phyloP scores from a whole-genome alignment of 805 yeast species.

The Sporopachydermia quercuum region DNA sequence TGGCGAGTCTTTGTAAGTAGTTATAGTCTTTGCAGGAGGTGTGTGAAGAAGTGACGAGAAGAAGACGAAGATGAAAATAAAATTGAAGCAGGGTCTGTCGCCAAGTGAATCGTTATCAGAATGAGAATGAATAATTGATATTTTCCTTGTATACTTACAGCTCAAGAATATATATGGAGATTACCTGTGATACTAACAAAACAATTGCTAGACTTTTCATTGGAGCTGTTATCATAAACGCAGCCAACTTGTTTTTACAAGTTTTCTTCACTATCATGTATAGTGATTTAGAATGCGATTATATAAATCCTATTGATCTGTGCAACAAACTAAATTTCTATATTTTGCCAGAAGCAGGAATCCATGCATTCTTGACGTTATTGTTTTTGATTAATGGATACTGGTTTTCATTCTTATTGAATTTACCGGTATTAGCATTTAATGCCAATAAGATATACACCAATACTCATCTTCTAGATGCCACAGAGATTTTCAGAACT shows the following conservation, averaged over 20 bases:
- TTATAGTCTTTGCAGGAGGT: no score
- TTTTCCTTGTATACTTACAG: background rate
- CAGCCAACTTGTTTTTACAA: constrained; percentile 77
- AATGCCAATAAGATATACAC: constrained; percentile 67
- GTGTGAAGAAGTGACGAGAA: no score
- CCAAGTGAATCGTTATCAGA: no score
- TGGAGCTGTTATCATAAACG: constrained; percentile 70
- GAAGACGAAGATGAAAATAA: no score
- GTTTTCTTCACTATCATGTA: constrained; percentile 92
- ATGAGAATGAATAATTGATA: background rate
- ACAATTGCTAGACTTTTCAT: constrained; percentile 37
- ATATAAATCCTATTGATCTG: constrained; percentile 92
- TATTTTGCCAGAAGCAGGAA: constrained; percentile 78
- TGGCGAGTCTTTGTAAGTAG: no score
- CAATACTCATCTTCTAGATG: constrained; percentile 80
- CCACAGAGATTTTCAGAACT: constrained; percentile 94
- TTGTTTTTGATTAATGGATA: constrained; percentile 75
- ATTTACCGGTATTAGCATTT: constrained; percentile 71
- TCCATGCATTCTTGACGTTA: constrained; percentile 58
- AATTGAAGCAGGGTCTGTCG: no score
- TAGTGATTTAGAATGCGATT: constrained; percentile 84
- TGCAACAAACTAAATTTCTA: constrained; percentile 85
- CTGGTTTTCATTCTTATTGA: constrained; percentile 79
- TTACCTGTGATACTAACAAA: no score
- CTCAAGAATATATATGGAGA: constrained; percentile 2